Conservation (phyloP, 1,139 yeast species). For the Candida tetrigidarum region DNA sequence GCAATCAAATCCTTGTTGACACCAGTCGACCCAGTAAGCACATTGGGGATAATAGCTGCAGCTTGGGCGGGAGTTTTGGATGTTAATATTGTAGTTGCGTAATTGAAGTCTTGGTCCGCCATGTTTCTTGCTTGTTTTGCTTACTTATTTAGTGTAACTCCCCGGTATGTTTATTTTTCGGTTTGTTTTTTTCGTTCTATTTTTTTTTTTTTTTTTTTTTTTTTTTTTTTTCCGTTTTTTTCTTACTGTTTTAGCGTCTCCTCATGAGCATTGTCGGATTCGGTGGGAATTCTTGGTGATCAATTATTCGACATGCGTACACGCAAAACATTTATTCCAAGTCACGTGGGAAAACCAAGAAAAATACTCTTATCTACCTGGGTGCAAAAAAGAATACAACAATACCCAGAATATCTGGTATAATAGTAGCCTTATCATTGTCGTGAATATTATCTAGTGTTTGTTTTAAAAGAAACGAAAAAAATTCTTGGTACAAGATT, state of each 20-base stretch:
- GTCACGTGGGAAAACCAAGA: neutral
- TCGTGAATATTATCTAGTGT: too few relatives aligned
- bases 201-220: neutral
- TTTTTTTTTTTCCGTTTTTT: neutral
- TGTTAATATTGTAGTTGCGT: conserved; percentile 45
- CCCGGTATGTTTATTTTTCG: neutral
- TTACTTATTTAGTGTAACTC: neutral
- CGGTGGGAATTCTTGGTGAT: neutral
- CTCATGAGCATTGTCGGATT: conserved; percentile 3
- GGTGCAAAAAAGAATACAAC: neutral
- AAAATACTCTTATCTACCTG: neutral
- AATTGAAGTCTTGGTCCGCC: conserved; percentile 25
- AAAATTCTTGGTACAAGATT: too few relatives aligned
- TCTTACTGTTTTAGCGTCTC: too few relatives aligned
- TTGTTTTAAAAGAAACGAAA: too few relatives aligned
- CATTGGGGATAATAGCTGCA: conserved; percentile 42
- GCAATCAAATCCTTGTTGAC: conserved; percentile 44
- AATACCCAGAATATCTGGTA: too few relatives aligned
- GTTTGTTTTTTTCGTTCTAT: neutral
- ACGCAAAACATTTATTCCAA: too few relatives aligned
- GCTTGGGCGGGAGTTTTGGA: conserved; percentile 49
- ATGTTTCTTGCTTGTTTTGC: neutral
- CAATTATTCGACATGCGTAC: neutral
- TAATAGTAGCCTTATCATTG: too few relatives aligned
- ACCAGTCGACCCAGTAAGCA: conserved; percentile 29